Evolutionary conservation across 306 rosid species (phyloP).

Genomic region (Castanea mollissima): DNA sequence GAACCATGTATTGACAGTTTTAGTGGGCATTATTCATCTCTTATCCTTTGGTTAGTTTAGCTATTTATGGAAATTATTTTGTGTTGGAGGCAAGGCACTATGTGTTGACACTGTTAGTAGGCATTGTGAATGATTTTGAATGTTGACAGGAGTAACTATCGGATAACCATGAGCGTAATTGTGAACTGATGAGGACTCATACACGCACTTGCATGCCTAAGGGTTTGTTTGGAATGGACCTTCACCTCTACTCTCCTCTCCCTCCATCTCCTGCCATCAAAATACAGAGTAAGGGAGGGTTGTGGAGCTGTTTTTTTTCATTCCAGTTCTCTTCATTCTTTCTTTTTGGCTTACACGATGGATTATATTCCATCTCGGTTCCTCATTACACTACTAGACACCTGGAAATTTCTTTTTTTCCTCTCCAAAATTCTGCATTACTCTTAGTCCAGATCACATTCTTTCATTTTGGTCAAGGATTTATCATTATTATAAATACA

Average conservation of each 20-base stretch:
- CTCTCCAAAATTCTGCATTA: not conserved
- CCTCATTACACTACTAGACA: not conserved
- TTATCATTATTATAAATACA: not conserved
- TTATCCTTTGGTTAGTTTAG: not conserved
- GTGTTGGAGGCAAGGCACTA: not conserved
- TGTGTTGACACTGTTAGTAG: not conserved
- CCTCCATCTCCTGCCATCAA: too few species aligned
- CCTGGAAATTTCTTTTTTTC: not conserved
- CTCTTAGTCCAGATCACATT: not conserved
- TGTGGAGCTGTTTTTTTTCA: not conserved
- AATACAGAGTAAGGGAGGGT: not conserved
- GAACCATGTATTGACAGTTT: not conserved
- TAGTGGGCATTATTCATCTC: not conserved
- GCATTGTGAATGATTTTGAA: not conserved
- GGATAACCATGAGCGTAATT: not conserved
- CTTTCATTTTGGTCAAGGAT: not conserved
- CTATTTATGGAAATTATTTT: not conserved
- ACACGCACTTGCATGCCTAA: not conserved
- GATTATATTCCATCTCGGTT: not conserved
- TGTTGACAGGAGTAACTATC: not conserved
- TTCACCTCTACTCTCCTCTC: too few species aligned
- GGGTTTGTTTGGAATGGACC: too few species aligned
- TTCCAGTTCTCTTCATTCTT: not conserved
- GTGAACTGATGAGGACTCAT: not conserved
- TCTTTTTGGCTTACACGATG: not conserved